Base-by-base conservation (phyloP, 257 asterid genomes). In the Solanum virginianum region DNA sequence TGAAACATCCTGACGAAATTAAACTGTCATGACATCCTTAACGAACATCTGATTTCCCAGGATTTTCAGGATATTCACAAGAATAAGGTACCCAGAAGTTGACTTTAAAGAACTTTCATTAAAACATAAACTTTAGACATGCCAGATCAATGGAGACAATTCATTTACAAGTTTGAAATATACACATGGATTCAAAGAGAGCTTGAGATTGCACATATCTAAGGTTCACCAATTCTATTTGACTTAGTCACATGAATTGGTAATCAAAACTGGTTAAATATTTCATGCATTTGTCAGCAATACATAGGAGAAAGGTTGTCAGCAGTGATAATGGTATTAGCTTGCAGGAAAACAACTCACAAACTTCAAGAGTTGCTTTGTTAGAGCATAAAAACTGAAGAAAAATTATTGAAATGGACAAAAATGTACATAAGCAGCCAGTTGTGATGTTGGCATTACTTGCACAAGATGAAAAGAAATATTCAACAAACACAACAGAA, bases 31-130 rank as follows among this genome's bases (percentile, higher is more conserved):
- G 8, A 69, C 15, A 80, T 57, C 70, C 80, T 47, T 10, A 36
- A 26, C 17, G 82, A 75, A 53, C 82, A 51, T 77, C 63, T 51
- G 47, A 69, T 62, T 49, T 14, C 62, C 60, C 60, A 47, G 56
- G 90, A 51, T 88, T 82, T 88, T 86, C 90, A 68, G 89, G 88
- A 75, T 75, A 47, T 75, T 10, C 54, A 70, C 54, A 70, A 70
- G 54, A 41, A 70, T 70, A 70, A 70, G 79, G 80, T 39, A 70
- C 17, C 80, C 80, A 70, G 32, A 39, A 39, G 16, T 39, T 45
- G 54, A 70, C 54, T 70, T 41, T 45, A 45, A 39, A 70, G 80
- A 70, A 5, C 45, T 26, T 75, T 24, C 82, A 75, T 24, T 60
- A 75, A 49, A 74, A 49, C 10, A 18, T 22, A 75, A 75, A 24